Base-by-base conservation (phyloP, 2,329 filamentous ascomycete species). In the Thelonectria blattea region DNA sequence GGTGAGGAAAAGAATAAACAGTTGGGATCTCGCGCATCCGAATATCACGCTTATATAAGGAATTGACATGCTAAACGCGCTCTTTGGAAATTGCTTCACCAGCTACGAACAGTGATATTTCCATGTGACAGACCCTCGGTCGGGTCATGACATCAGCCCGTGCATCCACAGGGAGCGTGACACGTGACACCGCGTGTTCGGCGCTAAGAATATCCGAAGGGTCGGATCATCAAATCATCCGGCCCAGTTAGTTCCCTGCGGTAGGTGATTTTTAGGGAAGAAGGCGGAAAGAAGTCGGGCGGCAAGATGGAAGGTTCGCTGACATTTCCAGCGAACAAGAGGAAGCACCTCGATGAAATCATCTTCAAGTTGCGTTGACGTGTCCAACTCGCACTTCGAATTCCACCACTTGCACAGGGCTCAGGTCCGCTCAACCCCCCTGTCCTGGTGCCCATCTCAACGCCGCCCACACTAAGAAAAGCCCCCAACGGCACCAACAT, bases 71-170 rank as follows among this genome's bases (percentile, higher is more conserved):
- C 27, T 7, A 7, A 30, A 30, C 27, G 27, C 27, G 8, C 27
- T 30, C 27, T 14, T 15, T 37, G 11, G 6, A 11, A 37, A 15
- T 15, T 12, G 12, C 15, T 15, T 15, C 15, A 15, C 15, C 34
- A 37, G 34, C 34, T 37, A 3, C 5, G 27, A 30, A 37, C 34
- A 15, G 34, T 15, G 12, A 62, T 67, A 56, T 67, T 58, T 55
- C 55, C 65, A 69, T 70, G 61, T 64, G 58, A 57, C 45, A 60
- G 43, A 41, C 32, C 50, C 51, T 45, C 52, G 12, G n/a, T 56
- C 46, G 46, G 32, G 17, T 37, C 56, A 70, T 70, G 64, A 68
- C 64, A 69, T 70, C 67, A 69, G 60, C 55, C 47, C 43, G 48
- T 53, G 22, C 63, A 45, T 20, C 22, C 47, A 48, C 34, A 34